Conservation (phyloP, 2,329 filamentous ascomycete genomes). For the Aspergillus clavatus region DNA sequence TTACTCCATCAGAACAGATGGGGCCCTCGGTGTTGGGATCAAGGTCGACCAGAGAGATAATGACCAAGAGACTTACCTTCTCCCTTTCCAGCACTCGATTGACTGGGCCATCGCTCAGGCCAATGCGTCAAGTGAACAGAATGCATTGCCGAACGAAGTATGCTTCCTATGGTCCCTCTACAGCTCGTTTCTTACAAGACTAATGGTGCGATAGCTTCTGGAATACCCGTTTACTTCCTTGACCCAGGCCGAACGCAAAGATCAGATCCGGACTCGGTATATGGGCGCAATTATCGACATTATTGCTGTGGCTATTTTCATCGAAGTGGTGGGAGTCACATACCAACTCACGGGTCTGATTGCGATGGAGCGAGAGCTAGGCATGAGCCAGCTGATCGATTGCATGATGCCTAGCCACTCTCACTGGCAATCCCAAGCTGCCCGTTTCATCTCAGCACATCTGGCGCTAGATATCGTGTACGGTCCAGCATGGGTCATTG, state of each 20-base stretch:
- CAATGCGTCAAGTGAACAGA: slow-evolving; percentile 42
- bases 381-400: slow-evolving; percentile 84
- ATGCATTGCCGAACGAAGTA: slow-evolving; percentile 38
- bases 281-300: slow-evolving; percentile 70
- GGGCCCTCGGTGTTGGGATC: slow-evolving; percentile 61
- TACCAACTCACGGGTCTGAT: slow-evolving; percentile 86
- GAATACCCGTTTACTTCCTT: slow-evolving; percentile 74
- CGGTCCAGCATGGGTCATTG: slow-evolving; percentile 75
- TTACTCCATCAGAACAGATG: slow-evolving; percentile 77
- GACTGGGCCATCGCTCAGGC: slow-evolving; percentile 65
- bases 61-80: slow-evolving; percentile 68
- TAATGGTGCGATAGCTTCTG: slow-evolving; percentile 27
- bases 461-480: slow-evolving; percentile 77
- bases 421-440: slow-evolving; percentile 71
- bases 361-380: slow-evolving; percentile 77
- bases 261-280: slow-evolving; percentile 63
- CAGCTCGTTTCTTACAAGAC: slow-evolving; percentile 6
- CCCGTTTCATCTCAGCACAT: slow-evolving; percentile 73
- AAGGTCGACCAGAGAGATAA: slow-evolving; percentile 62
- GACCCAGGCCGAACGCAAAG: slow-evolving; percentile 62
- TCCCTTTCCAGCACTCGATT: slow-evolving; percentile 75
- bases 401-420: slow-evolving; percentile 79
- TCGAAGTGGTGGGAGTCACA: slow-evolving; percentile 72
- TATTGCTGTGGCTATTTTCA: slow-evolving; percentile 72
- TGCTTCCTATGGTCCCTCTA: background rate